Evolutionary conservation across 306 rosid species (phyloP), one percentile per base, ranked within the genome.

Genomic region (Ceratonia siliqua): DNA sequence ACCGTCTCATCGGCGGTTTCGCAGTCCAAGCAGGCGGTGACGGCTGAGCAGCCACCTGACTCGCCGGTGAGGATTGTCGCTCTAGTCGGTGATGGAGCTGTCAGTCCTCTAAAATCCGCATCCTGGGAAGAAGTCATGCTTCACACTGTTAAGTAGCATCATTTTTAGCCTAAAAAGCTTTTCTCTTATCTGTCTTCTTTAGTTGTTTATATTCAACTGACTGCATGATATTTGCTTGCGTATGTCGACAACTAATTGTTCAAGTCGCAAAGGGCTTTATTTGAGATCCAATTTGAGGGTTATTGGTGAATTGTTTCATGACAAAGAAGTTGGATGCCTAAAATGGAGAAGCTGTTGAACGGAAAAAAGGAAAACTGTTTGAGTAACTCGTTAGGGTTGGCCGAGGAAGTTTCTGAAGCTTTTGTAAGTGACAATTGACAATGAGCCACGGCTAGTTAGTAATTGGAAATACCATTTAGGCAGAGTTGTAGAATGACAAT

Each of bases 101-200:
- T 80, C 57, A 88, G 90, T 49, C 93, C 93, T 59, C 50, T 88
- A 1, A 88, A 88, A 70, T 55, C 35, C 50, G 71, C 93, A 3
- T 81, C 88, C 11, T 88, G 93, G 90, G 78, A 82, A 46, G 84
- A 88, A 49, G 93, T 88, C 77, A 84, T 88, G 87, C 84, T 86
- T 50, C 93, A 88, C 72, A 82, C 93, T 13, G 90, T 88, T 71
- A 20, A 77, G 86, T 75, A 25, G 24, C 39, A 56, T 28, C 2
- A 17, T 1, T 3, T 18, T 22, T 2, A 1, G n/a, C 25, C 33
- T 22, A 0, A 45, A 5, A 4, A 2, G 6, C 18, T 12, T 48
- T 17, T 45, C 24, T 18, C 15, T 17, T 41, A 13, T 0, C 21
- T 46, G n/a, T 48, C 39, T 75, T 10, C 3, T 10, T n/a, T 3